Conservation (phyloP, 116 monocot species). For the Zostera marina region DNA sequence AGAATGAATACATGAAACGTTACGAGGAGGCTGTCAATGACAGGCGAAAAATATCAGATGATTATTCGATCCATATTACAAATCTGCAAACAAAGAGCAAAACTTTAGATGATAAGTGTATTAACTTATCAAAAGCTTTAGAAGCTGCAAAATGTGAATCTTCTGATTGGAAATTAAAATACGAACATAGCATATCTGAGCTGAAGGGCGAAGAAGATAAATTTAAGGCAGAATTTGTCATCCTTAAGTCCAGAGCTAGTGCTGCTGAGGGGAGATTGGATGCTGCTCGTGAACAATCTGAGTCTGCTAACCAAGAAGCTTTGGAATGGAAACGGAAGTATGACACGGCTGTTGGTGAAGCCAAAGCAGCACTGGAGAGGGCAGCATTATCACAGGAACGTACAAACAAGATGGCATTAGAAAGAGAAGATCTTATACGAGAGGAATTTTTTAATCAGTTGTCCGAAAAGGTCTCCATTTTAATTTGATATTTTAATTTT, state of each 20-base stretch:
- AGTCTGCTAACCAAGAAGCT: slow-evolving; percentile 70
- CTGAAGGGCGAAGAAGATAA: slow-evolving; percentile 41
- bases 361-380: slow-evolving; percentile 55
- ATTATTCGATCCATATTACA: slow-evolving; percentile 42
- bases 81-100: slow-evolving; percentile 68
- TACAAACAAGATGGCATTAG: slow-evolving; percentile 47
- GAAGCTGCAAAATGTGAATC: slow-evolving; percentile 39
- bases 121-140: slow-evolving; percentile 38
- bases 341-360: slow-evolving; percentile 49
- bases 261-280: slow-evolving; percentile 53
- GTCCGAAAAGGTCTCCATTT: slow-evolving; percentile 43
- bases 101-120: slow-evolving; percentile 58
- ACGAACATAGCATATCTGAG: slow-evolving; percentile 28
- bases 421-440: slow-evolving; percentile 67
- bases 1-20: slow-evolving; percentile 57
- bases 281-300: slow-evolving; percentile 70
- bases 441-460: slow-evolving; percentile 39
- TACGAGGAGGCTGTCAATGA: slow-evolving; percentile 70
- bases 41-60: slow-evolving; percentile 57
- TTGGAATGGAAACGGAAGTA: slow-evolving; percentile 82
- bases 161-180: slow-evolving; percentile 58
- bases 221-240: slow-evolving; percentile 28
- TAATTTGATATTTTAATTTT: neutral
- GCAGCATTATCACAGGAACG: slow-evolving; percentile 48
- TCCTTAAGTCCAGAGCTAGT: slow-evolving; percentile 50